Conservation (phyloP, 1,284 basidiomycete species). For the Moesziomyces aphidis region DNA sequence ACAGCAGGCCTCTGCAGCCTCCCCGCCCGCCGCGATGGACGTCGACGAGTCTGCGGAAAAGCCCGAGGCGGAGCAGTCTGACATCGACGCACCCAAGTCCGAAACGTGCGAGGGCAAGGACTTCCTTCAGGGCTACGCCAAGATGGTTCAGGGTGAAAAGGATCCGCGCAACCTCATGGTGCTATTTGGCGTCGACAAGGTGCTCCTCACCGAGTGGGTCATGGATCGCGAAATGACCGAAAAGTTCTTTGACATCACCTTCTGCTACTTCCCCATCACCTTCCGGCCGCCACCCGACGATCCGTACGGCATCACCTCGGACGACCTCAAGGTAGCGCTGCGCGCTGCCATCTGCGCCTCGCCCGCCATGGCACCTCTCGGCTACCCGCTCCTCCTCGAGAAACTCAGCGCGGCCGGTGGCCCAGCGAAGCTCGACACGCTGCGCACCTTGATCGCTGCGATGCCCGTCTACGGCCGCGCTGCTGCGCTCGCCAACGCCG, state of each 20-base stretch:
- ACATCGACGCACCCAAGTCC: conserved; percentile 4
- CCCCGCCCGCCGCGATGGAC: conserved; percentile 12
- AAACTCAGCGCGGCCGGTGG: conserved; percentile 88
- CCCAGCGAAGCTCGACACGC: conserved; percentile 75
- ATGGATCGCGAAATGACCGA: conserved; percentile 75
- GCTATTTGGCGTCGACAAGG: conserved; percentile 86
- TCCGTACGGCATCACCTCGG: conserved; percentile 89
- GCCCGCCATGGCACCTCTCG: conserved; percentile 83
- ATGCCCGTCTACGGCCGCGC: conserved; percentile 65
- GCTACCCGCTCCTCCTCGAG: conserved; percentile 89
- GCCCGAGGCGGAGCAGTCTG: conserved; percentile 1
- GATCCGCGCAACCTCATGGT: conserved; percentile 94
- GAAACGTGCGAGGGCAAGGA: conserved; percentile 71
- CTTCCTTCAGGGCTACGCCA: conserved; percentile 81
- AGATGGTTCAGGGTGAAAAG: conserved; percentile 91
- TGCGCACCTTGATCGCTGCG: conserved; percentile 55
- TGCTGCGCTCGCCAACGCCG: conserved; percentile 51
- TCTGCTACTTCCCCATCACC: conserved; percentile 99
- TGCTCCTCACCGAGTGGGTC: conserved; percentile 89
- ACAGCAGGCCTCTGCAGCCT: not conserved
- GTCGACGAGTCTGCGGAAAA: conserved; percentile 14
- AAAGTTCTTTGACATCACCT: conserved; percentile 91
- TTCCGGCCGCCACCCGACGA: conserved; percentile 95
- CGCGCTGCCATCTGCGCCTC: conserved; percentile 80
- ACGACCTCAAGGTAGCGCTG: conserved; percentile 83